These are phyloP conservation scores for Psilocybe azurescens DNA, from an alignment of 768 basidiomycete genomes.

Conservation along the genomic window DNA sequence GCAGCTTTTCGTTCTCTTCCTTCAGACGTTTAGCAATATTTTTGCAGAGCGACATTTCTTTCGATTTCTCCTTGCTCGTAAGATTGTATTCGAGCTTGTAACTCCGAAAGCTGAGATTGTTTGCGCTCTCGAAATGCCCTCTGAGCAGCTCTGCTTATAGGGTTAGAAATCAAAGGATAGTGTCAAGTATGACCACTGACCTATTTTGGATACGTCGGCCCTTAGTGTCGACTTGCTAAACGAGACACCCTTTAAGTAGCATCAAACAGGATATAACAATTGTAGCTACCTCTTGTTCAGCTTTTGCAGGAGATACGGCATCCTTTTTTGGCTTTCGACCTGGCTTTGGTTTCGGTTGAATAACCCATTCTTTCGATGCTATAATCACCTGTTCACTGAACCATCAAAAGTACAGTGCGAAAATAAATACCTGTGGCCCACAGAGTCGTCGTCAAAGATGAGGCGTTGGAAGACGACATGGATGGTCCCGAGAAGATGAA, in stretches of 20 bases:
- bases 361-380: conserved; percentile 93
- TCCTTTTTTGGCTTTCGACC: conserved; percentile 90
- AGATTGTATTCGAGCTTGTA: conserved; percentile 82
- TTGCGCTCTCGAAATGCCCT: conserved; percentile 91
- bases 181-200: conserved; percentile 35
- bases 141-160: conserved; percentile 71
- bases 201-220: conserved; percentile 82
- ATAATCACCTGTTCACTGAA: conserved; percentile 18
- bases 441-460: conserved; percentile 59
- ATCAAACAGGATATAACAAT: conserved; percentile 22
- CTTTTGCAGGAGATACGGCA: conserved; percentile 37
- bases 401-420: background rate
- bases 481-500: conserved; percentile 13
- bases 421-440: conserved; percentile 73
- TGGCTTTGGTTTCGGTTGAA: conserved; percentile 85
- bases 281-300: conserved; percentile 52
- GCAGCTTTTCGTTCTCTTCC: conserved; percentile 82
- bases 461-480: conserved; percentile 16
- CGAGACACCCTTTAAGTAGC: conserved; percentile 7
- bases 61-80: conserved; percentile 94
- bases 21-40: conserved; percentile 83
- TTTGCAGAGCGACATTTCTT: conserved; percentile 84
- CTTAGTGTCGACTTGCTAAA: conserved; percentile 51
- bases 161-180: background rate
- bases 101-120: conserved; percentile 85